Percentiles rank a stretch among this genome's conserved stretches.
Evolutionary conservation across 2,329 filamentous ascomycete species (phyloP).

Genomic region (Fusarium buharicum): DNA sequence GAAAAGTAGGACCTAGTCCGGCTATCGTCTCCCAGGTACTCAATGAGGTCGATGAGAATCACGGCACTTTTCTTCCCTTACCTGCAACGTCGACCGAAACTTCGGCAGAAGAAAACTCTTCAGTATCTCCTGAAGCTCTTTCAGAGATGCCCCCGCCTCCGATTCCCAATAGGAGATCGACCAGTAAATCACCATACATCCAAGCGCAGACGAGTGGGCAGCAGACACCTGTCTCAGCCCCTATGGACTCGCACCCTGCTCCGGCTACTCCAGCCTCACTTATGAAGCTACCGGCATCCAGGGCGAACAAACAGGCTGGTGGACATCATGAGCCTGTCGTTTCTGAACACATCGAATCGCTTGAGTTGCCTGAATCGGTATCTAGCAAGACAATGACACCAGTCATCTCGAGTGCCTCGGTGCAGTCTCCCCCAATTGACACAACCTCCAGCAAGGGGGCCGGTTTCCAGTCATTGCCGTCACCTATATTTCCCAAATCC

Average conservation of each 20-base stretch:
- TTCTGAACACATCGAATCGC: slow-evolving; percentile 66
- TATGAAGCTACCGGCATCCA: slow-evolving; percentile 76
- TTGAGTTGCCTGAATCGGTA: slow-evolving; percentile 78
- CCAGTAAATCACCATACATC: slow-evolving; percentile 74
- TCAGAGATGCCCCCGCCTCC: slow-evolving; percentile 75
- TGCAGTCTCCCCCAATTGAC: slow-evolving; percentile 53
- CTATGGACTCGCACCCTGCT: slow-evolving; percentile 51
- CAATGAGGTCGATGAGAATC: slow-evolving; percentile 61
- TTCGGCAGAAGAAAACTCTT: slow-evolving; percentile 70
- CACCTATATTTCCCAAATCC: slow-evolving; percentile 58
- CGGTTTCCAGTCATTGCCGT: slow-evolving; percentile 59
- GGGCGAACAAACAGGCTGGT: slow-evolving; percentile 58
- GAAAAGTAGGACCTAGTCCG: slow-evolving; percentile 63
- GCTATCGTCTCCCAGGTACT: slow-evolving; percentile 66
- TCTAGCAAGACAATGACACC: slow-evolving; percentile 46
- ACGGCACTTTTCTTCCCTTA: slow-evolving; percentile 51
- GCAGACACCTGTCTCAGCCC: slow-evolving; percentile 39
- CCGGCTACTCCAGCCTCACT: slow-evolving; percentile 79
- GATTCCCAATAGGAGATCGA: slow-evolving; percentile 71
- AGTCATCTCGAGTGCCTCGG: slow-evolving; percentile 57
- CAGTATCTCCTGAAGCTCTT: slow-evolving; percentile 71
- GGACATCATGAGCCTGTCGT: slow-evolving; percentile 55
- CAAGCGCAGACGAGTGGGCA: slow-evolving; percentile 60
- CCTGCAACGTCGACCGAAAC: slow-evolving; percentile 60
- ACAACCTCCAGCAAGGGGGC: slow-evolving; percentile 61